Evolutionary conservation across 495 filamentous ascomycete species (phyloP), one percentile per base, ranked within the genome.

Genomic region (Xylaria grammica): DNA sequence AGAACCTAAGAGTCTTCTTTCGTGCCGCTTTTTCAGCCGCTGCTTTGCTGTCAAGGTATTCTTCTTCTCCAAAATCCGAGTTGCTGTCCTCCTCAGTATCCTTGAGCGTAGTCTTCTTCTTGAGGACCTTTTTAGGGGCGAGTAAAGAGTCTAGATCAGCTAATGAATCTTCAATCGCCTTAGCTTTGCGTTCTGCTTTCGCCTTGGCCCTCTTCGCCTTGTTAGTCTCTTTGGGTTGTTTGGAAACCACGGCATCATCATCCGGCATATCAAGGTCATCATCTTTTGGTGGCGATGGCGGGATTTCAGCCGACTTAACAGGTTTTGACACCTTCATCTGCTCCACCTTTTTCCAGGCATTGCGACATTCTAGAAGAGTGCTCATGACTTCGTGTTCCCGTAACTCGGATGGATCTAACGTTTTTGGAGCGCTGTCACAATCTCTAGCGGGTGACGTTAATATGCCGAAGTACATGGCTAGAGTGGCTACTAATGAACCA

Each of bases 401-500:
- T 51, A 99, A 80, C 68, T 95, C 86, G 34, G 84, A 78, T 4
- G 93, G 87, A 53, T 78, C 78, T 10, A 85, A 62, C 4, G 90
- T 79, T 75, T 89, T 81, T 15, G 85, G 75, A n/a, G 78, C 51
- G 10, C 78, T 75, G 17, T 81, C 78, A 40, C 52, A 65, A 17
- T 85, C 82, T 51, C 86, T 78, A 15, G 90, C 82, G 1, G 89
- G 84, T 2, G 92, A 96, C 27, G 92, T 90, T 29, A 98, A 79
- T 44, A 98, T 83, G 60, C 92, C 91, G 74, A 99, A 97, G 74
- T 98, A 99, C 87, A 97, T 92, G 61, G 89, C 87, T 69, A 98
- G 81, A 0, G 91, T 82, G 38, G 89, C 94, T 19, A 98, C 79
- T 74, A 98, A 97, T 49, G 92, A 88, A 30, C 89, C 89, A 27